Conservation (phyloP, 352 stramenopile genomes). For the Hyaloperonospora brassicae region DNA sequence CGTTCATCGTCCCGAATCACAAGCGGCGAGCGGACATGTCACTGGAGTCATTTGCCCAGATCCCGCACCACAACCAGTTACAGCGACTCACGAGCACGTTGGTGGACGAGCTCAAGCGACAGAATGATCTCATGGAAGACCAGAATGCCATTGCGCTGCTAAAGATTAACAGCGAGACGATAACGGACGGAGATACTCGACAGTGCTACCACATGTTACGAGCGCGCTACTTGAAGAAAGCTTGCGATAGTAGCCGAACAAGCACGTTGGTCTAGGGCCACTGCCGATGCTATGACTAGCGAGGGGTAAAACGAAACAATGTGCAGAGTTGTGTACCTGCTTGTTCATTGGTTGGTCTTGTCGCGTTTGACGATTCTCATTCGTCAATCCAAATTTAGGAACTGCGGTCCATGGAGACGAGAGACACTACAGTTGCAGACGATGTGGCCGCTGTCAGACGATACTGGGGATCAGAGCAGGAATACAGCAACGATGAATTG, state of each 20-base stretch:
- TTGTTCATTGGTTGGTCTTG: not conserved
- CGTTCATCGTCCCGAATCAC: constrained; percentile 3
- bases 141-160: constrained; percentile 67
- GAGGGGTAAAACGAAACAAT: too few species aligned
- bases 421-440: not conserved
- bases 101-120: constrained; percentile 44
- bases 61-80: constrained; percentile 15
- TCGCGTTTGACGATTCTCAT: too few species aligned
- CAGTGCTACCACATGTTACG: constrained; percentile 47
- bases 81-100: constrained; percentile 28
- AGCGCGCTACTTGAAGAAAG: constrained; percentile 46
- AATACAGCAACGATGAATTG: constrained; percentile 10
- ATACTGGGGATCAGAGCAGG: constrained; percentile 11
- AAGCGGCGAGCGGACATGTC: constrained; percentile 16
- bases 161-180: constrained; percentile 37
- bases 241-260: constrained; percentile 20
- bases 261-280: constrained; percentile 17
- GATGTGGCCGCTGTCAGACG: constrained; percentile 6
- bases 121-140: constrained; percentile 65
- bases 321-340: too few species aligned
- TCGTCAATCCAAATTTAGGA: too few species aligned
- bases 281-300: constrained; percentile 11
- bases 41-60: constrained; percentile 13
- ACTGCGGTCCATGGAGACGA: too few species aligned
- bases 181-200: constrained; percentile 41